Conservation (phyloP, 257 asterid species). For the Petunia secreta region DNA sequence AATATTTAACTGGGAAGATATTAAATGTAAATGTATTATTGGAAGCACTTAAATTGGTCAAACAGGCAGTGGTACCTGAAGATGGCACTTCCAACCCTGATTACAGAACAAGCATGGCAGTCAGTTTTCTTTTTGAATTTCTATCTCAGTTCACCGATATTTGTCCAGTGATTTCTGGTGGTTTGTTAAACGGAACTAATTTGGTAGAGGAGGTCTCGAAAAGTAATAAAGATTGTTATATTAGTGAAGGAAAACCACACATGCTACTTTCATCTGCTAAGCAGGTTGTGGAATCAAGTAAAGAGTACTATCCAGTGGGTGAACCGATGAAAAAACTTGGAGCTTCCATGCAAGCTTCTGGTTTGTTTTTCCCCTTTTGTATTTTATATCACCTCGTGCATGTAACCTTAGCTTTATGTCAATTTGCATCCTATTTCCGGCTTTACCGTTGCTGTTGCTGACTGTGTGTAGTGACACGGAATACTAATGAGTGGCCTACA, state of each 20-base stretch:
- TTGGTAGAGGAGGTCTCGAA: slow-evolving; percentile 31
- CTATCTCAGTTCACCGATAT: slow-evolving; percentile 35
- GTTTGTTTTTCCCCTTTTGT: slow-evolving; percentile 36
- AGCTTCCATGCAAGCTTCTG: slow-evolving; percentile 74
- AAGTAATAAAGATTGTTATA: slow-evolving; percentile 23
- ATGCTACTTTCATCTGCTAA: slow-evolving; percentile 57
- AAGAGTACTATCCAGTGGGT: slow-evolving; percentile 71
- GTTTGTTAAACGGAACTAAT: slow-evolving; percentile 31
- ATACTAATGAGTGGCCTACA: neutral
- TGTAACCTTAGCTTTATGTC: neutral
- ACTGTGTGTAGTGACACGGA: neutral
- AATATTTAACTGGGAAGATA: slow-evolving; percentile 47
- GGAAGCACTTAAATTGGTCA: slow-evolving; percentile 55
- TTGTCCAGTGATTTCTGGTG: slow-evolving; percentile 26
- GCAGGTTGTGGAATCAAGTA: slow-evolving; percentile 58
- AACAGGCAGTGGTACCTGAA: slow-evolving; percentile 54
- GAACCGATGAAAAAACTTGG: slow-evolving; percentile 60
- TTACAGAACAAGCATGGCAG: slow-evolving; percentile 64
- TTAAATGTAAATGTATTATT: slow-evolving; percentile 38
- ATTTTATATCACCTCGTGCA: neutral
- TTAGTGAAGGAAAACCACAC: slow-evolving; percentile 24
- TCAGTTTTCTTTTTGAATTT: slow-evolving; percentile 61
- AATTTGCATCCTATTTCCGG: slow-evolving; percentile 13
- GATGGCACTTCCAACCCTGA: slow-evolving; percentile 56
- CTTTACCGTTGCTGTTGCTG: neutral